A percentile compares a stretch with the other conserved stretches of the same genome.
These are phyloP conservation scores for Fusarium tanahbumbuense DNA, from an alignment of 2,329 filamentous ascomycete genomes.

Conservation along the genomic window DNA sequence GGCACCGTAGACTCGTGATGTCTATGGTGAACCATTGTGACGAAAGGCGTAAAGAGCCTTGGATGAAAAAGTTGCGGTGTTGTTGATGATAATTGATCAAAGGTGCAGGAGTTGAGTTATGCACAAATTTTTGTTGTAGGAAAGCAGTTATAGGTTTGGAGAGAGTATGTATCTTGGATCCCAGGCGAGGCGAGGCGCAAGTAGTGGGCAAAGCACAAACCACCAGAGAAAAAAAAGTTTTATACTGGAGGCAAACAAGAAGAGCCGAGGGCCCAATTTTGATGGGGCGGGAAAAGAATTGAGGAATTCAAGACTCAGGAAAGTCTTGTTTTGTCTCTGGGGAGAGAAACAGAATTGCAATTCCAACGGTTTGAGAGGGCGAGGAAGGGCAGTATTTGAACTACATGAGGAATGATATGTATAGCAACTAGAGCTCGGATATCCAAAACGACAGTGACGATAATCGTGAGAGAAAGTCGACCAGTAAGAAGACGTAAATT, in stretches of 20 bases:
- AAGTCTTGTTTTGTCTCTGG: constrained; percentile 23
- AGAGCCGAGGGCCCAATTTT: constrained; percentile 11
- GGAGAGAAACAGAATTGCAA: constrained; percentile 5
- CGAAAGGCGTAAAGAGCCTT: constrained; percentile 12
- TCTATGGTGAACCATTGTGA: constrained; percentile 44
- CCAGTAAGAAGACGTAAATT: constrained; percentile 41
- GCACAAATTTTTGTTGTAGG: background rate
- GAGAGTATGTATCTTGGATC: constrained; percentile 3
- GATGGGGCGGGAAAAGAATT: constrained; percentile 8
- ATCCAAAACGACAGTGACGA: constrained; percentile 29
- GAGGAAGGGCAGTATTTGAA: constrained; percentile 46
- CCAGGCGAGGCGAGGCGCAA: constrained; percentile 2
- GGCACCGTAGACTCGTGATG: constrained; percentile 51
- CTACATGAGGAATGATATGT: constrained; percentile 22
- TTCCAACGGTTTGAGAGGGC: constrained; percentile 12
- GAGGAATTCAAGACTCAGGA: constrained; percentile 23
- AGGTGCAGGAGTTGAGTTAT: background rate
- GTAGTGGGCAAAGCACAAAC: constrained; percentile 14
- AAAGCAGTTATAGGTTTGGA: constrained; percentile 4
- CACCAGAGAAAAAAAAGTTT: constrained; percentile 19
- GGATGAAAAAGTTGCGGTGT: background rate
- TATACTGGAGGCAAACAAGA: constrained; percentile 23
- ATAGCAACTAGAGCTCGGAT: constrained; percentile 27
- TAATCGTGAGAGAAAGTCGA: constrained; percentile 26
- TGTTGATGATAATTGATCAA: constrained; percentile 1